These are phyloP conservation scores for Mrakia hoshinonis DNA, from an alignment of 768 basidiomycete species.

Conservation along the genomic window DNA sequence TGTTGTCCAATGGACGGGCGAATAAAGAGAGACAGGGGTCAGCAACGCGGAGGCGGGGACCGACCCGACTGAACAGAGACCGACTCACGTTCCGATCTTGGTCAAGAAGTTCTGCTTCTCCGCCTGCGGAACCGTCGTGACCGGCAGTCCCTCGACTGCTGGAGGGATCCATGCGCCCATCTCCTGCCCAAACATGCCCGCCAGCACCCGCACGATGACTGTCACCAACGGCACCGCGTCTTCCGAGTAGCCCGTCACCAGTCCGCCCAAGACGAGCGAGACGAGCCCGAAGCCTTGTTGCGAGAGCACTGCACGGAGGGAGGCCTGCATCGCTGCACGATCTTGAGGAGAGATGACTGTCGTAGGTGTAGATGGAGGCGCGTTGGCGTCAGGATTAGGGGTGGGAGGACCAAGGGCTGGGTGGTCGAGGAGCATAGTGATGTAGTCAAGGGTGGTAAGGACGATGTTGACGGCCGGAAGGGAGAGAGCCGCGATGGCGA, in stretches of 20 bases:
- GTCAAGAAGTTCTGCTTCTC: slow-evolving; percentile 64
- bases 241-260: slow-evolving; percentile 81
- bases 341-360: slow-evolving; percentile 55
- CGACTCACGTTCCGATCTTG: slow-evolving; percentile 65
- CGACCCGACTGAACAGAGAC: background rate
- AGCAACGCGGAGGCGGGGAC: background rate
- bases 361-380: slow-evolving; percentile 43
- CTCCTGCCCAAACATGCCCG: slow-evolving; percentile 58
- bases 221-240: slow-evolving; percentile 66
- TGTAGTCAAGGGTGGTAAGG: slow-evolving; percentile 68
- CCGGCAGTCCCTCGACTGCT: slow-evolving; percentile 62
- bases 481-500: slow-evolving; percentile 66
- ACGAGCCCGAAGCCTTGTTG: slow-evolving; percentile 66
- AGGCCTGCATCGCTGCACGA: slow-evolving; percentile 49
- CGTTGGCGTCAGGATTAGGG: slow-evolving; percentile 39
- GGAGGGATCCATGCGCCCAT: slow-evolving; percentile 63
- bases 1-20: background rate
- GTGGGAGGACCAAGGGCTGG: slow-evolving; percentile 20
- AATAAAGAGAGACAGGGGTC: background rate
- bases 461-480: slow-evolving; percentile 74
- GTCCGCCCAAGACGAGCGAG: slow-evolving; percentile 60
- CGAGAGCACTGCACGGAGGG: slow-evolving; percentile 46
- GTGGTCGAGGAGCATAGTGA: slow-evolving; percentile 66
- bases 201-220: slow-evolving; percentile 64
- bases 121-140: slow-evolving; percentile 52